These are phyloP conservation scores for Oxalis stricta DNA, from an alignment of 441 rosid species.

Conservation along the genomic window DNA sequence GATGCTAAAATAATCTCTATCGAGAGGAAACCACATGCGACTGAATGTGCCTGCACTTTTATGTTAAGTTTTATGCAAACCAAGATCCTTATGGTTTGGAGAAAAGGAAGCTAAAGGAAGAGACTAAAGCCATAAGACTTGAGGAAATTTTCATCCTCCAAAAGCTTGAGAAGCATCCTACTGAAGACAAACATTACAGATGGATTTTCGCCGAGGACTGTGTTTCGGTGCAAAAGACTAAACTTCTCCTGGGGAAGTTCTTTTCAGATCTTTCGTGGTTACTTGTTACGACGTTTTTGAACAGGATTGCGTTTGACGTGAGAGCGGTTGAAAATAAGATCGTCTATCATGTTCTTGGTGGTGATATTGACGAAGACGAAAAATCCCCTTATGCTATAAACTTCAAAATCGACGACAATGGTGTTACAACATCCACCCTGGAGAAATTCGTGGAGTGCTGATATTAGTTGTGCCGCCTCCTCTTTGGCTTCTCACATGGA, in stretches of 20 bases:
- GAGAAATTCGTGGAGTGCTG: slow-evolving; percentile 20
- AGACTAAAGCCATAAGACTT: slow-evolving; percentile 30
- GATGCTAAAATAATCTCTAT: slow-evolving; percentile 71
- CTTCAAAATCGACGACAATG: slow-evolving; percentile 38
- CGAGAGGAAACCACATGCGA: slow-evolving; percentile 63
- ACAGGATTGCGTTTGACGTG: slow-evolving; percentile 36
- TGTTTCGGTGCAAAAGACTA: slow-evolving; percentile 30
- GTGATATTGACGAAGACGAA: slow-evolving; percentile 15
- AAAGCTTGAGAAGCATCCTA: slow-evolving; percentile 34
- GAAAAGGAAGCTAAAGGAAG: slow-evolving; percentile 33
- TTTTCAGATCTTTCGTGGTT: slow-evolving; percentile 57
- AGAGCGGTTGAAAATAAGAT: slow-evolving; percentile 45
- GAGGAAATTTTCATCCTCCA: slow-evolving; percentile 52
- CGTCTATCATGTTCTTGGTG: slow-evolving; percentile 44
- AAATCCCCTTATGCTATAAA: slow-evolving; percentile 23
- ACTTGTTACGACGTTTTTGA: slow-evolving; percentile 43
- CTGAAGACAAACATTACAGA: slow-evolving; percentile 36
- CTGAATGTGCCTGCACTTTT: slow-evolving; percentile 50
- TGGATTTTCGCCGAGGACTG: slow-evolving; percentile 64
- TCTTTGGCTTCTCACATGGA: slow-evolving; percentile 9
- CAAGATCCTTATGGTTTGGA: slow-evolving; percentile 51
- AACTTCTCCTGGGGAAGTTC: slow-evolving; percentile 53
- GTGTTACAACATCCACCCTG: slow-evolving; percentile 25
- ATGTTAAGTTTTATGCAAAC: slow-evolving; percentile 34
- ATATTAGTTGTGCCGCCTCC: slow-evolving; percentile 15